Base-by-base conservation (phyloP, 2,329 filamentous ascomycete genomes). In the Escovopsis sp. region DNA sequence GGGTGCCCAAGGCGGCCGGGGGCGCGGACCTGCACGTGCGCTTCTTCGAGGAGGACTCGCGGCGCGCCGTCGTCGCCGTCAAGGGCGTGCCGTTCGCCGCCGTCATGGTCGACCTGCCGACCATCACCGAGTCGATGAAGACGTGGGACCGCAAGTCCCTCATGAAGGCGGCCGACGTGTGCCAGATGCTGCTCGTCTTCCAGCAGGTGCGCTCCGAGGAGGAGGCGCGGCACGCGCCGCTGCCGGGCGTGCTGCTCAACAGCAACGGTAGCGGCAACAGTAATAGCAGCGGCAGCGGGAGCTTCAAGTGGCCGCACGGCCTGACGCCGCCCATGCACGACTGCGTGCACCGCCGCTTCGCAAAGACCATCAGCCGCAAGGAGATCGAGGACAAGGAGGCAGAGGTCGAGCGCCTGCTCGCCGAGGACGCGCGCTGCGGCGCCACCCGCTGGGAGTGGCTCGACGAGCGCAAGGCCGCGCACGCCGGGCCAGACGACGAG, bases 111-210 rank as follows among this genome's bases (percentile, higher is more conserved):
- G 86, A 93, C 52, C 64, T 94, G 30, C 87, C 87, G 1, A 91
- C 84, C 46, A 84, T 94, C 45, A 80, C 88, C 5, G 87, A 94
- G 58, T 82, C 80, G 7, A 87, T 91, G 82, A 94, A 94, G 68
- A 88, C 83, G 45, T 94, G 86, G 84, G 87, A 94, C 58, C 80
- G 80, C 55, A 86, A 84, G 55, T 75, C 80, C 15, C 86, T 88
- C 68, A 86, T 88, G 67, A 94, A 94, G 64, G 83, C 84, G 8
- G 82, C 84, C 30, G 87, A 94, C 55, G 76, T 94, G 32, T 86
- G 82, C 51, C 86, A 94, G 64, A 93, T 94, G 83, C 72, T 94
- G 33, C 65, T 93, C 7, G 83, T 89, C 2, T 75, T 87, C 45
- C 80, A 82, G 8, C 67, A 63, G 30, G 80, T 89, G 15, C 64